Base-by-base conservation (phyloP, 345 rosid species). In the Brassica incana region DNA sequence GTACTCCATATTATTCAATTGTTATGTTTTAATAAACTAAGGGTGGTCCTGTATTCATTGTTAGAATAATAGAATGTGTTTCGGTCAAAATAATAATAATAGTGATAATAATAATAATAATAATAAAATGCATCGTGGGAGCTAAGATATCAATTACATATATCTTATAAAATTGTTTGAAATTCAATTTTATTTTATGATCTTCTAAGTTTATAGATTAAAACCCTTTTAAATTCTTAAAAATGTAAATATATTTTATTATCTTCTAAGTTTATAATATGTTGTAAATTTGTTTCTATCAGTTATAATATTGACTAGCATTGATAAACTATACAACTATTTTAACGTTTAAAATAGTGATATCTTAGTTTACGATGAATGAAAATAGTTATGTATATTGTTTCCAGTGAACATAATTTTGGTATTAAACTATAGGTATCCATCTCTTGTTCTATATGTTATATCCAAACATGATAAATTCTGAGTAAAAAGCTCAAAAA, bases 81-180 rank as follows among this genome's bases (percentile, higher is more conserved):
- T 29, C 32, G 32, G 32, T 29, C 32, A 29, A 29, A 29, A 29
- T 29, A 29, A 29, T 29, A 29, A 29, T 29, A 29, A 29, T n/a
- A n/a, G n/a, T n/a, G n/a, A 27, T 27, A 27, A 27, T 27, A 27
- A 27, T 27, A 27, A 27, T 27, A 27, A 27, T 27, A 27, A 27
- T 27, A 27, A 27, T 27, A 27, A 29, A 29, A 29, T 29, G 32
- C 32, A 27, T 70, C 23, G 63, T 77, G 58, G 65, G 70, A 35
- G 72, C 65, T 52, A 64, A 54, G 60, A 65, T 8, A 64, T 32
- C 38, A 54, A 52, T 78, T 65, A 54, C 65, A 18, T 77, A 54
- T 77, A 62, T 63, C 32, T 48, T 45, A 32, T 40, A 77, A 45
- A 45, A 29, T 43, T 29, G 15, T 30, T 58, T 43, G 18, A 60